Conservation (phyloP, 768 basidiomycete species). For the Rhizopogon vinicolor region DNA sequence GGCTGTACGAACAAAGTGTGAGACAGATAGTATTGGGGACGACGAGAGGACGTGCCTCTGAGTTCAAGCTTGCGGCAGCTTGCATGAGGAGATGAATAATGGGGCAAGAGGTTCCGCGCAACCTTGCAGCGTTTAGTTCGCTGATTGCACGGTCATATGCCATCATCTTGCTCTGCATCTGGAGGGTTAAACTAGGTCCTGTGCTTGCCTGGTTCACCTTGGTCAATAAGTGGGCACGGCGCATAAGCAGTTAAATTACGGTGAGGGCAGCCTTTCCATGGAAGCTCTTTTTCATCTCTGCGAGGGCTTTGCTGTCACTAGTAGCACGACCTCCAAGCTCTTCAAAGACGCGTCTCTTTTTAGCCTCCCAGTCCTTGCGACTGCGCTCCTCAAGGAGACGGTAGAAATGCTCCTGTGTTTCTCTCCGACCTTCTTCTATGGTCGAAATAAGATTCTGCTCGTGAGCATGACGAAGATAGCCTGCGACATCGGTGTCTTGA, state of each 20-base stretch:
- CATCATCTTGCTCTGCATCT: slow-evolving; percentile 96
- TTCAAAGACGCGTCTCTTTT: slow-evolving; percentile 87
- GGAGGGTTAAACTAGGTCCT: slow-evolving; percentile 56
- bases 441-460: slow-evolving; percentile 94
- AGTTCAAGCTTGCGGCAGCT: slow-evolving; percentile 54
- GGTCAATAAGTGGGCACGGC: slow-evolving; percentile 3
- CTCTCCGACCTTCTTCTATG: slow-evolving; percentile 83
- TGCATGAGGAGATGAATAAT: slow-evolving; percentile 69
- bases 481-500: slow-evolving; percentile 91
- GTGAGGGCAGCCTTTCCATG: slow-evolving; percentile 52
- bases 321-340: slow-evolving; percentile 72
- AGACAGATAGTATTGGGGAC: not conserved
- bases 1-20: slow-evolving; percentile 28
- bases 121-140: slow-evolving; percentile 70
- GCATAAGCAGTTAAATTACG: slow-evolving; percentile 30
- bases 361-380: slow-evolving; percentile 82
- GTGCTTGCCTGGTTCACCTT: slow-evolving; percentile 31
- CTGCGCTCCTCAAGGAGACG: slow-evolving; percentile 71
- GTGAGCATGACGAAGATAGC: slow-evolving; percentile 92
- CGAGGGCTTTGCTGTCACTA: slow-evolving; percentile 49
- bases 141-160: slow-evolving; percentile 82
- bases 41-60: slow-evolving; percentile 39
- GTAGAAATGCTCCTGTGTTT: slow-evolving; percentile 85
- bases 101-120: slow-evolving; percentile 70
- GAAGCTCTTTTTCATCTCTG: slow-evolving; percentile 59